Conservation (phyloP, 352 stramenopile species). For the Phytophthora cactorum region DNA sequence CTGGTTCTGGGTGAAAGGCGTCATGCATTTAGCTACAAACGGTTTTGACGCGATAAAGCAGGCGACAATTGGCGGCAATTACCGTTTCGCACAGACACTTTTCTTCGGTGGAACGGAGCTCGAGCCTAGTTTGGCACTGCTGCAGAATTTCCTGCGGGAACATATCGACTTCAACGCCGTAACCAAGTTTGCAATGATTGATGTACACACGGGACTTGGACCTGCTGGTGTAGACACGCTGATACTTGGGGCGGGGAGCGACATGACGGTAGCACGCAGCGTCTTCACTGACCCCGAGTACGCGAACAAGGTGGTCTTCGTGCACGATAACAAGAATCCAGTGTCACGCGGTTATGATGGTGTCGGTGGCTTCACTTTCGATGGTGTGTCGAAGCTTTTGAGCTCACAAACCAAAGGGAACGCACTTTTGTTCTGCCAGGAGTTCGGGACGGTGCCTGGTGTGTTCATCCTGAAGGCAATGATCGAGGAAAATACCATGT, state of each 20-base stretch:
- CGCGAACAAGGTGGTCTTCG: slow-evolving; percentile 37
- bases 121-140: slow-evolving; percentile 67
- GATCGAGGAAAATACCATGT: slow-evolving; percentile 69
- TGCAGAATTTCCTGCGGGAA: slow-evolving; percentile 69
- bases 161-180: slow-evolving; percentile 52
- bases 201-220: slow-evolving; percentile 95
- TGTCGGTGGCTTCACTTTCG: slow-evolving; percentile 48
- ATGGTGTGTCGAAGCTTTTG: slow-evolving; percentile 47
- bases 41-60: slow-evolving; percentile 76
- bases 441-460: slow-evolving; percentile 73
- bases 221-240: slow-evolving; percentile 65
- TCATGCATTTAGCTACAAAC: slow-evolving; percentile 41
- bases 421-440: slow-evolving; percentile 56
- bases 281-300: slow-evolving; percentile 39
- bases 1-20: slow-evolving; percentile 60
- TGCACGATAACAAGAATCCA: slow-evolving; percentile 35
- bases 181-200: slow-evolving; percentile 77
- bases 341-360: slow-evolving; percentile 66
- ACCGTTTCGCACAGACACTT: slow-evolving; percentile 82
- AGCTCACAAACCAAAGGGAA: slow-evolving; percentile 24
- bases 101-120: slow-evolving; percentile 88
- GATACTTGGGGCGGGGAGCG: slow-evolving; percentile 36
- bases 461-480: slow-evolving; percentile 67
- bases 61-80: slow-evolving; percentile 90
- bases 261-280: slow-evolving; percentile 36